Evolutionary conservation across 2,329 filamentous ascomycete species (phyloP).

Genomic region (Fusarium torulosum): DNA sequence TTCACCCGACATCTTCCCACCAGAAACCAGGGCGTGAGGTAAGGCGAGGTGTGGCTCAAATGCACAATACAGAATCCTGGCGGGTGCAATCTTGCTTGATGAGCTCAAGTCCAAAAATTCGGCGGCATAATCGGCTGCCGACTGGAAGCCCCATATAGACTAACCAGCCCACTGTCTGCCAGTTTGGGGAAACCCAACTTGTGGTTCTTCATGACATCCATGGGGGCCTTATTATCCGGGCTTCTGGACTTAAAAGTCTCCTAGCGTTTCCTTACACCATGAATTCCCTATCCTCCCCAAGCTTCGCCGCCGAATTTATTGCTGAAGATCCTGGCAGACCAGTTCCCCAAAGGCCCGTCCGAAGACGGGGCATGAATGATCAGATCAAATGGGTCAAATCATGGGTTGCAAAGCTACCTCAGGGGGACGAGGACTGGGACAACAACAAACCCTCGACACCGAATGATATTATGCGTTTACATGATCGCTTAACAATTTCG

Average conservation of each 20-base stretch:
- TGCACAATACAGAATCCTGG: constrained; percentile 29
- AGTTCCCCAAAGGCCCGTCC: constrained; percentile 43
- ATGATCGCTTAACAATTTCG: constrained; percentile 38
- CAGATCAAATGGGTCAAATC: constrained; percentile 46
- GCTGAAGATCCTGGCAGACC: constrained; percentile 45
- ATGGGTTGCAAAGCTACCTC: constrained; percentile 46
- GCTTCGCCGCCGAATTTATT: constrained; percentile 44
- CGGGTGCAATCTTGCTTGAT: constrained; percentile 33
- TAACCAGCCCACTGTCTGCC: constrained; percentile 34
- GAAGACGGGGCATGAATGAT: constrained; percentile 44
- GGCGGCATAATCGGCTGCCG: constrained; percentile 43
- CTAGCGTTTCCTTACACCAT: constrained; percentile 33
- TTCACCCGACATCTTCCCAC: constrained; percentile 28
- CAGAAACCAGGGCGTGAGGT: constrained; percentile 33
- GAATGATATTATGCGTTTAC: constrained; percentile 40
- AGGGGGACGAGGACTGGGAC: constrained; percentile 47
- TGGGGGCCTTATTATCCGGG: constrained; percentile 23
- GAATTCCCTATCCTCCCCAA: constrained; percentile 36
- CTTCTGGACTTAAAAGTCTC: constrained; percentile 27
- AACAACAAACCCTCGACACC: constrained; percentile 43
- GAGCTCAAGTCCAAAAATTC: constrained; percentile 37
- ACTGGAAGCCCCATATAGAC: constrained; percentile 37
- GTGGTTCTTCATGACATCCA: constrained; percentile 35
- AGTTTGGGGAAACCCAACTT: constrained; percentile 25
- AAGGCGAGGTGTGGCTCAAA: constrained; percentile 39